Base-by-base conservation (phyloP, 192 early-diverging fungal genomes). In the Backusella australiensis region DNA sequence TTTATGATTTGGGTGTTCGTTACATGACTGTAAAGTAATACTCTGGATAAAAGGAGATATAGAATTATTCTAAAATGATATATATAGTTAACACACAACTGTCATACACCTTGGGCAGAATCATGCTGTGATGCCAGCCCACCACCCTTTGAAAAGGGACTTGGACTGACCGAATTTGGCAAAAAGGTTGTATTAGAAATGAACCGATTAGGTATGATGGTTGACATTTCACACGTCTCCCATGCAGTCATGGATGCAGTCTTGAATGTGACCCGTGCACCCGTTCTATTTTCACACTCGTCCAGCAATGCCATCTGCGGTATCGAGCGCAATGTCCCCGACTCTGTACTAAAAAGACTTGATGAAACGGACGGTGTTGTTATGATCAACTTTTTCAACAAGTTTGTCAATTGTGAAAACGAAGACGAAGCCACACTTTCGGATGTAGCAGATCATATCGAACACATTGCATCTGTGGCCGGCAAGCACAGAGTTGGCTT, bases 161-260 rank as follows among this genome's bases (percentile, higher is more conserved):
- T 85, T 67, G 90, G 91, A 2, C 78, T 92, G 34, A 86, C 89
- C 1, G 52, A 34, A 6, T 90, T 87, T 76, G 91, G 91, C 0
- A 71, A 79, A 32, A 68, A 73, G 34, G 81, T 91, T 19, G 78
- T 91, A 8, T 26, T 38, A 6, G 91, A 92, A 77, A 91, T 91
- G 91, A 92, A 92, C 78, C 74, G 90, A 3, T 49, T 92, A 32
- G 91, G 91, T 17, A 90, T 92, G 91, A 77, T 91, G 82, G 90
- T 92, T 12, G 91, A 92, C 67, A 71, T 91, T 39, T 85, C 78
- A 49, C 90, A 91, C 73, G 90, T 91, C 14, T 83, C 88, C 11
- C 84, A 83, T 42, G 77, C 87, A 14, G 83, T 84, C 12, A 91
- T 91, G 88, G 74, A 85, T 8, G 81, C 89, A 63, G 87, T 84